These are phyloP conservation scores for Xerocomus brunneocitrinus DNA, from an alignment of 768 basidiomycete genomes.

Conservation along the genomic window DNA sequence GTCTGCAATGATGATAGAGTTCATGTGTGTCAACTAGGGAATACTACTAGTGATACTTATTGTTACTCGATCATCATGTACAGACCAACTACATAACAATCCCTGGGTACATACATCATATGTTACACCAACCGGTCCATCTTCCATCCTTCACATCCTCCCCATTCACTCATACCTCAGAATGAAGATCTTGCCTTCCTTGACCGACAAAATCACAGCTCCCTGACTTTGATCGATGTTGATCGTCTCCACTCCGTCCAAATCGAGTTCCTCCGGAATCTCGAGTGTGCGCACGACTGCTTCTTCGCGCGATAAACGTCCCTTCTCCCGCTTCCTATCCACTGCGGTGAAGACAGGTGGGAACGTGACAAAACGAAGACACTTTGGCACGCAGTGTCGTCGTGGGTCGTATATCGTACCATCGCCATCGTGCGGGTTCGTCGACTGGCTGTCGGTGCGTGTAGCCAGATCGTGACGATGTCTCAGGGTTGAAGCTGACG, in stretches of 20 bases:
- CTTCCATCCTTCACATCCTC: background rate
- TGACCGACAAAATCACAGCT: slow-evolving; percentile 64
- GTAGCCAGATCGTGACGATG: background rate
- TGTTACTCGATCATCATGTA: background rate
- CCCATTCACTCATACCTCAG: slow-evolving; percentile 51
- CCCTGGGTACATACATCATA: background rate
- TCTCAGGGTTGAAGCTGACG: background rate
- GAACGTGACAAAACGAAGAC: slow-evolving; percentile 67
- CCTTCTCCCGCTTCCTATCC: slow-evolving; percentile 17
- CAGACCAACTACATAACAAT: too few species aligned
- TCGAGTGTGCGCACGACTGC: slow-evolving; percentile 55
- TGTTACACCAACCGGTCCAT: background rate
- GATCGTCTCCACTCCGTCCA: slow-evolving; percentile 66
- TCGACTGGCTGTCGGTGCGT: slow-evolving; percentile 4
- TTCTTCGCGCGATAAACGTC: slow-evolving; percentile 29
- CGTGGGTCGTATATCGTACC: slow-evolving; percentile 22
- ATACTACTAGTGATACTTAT: background rate
- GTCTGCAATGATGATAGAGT: too few species aligned
- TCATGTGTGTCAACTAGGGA: too few species aligned
- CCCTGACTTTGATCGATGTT: slow-evolving; percentile 77
- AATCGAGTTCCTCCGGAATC: slow-evolving; percentile 59
- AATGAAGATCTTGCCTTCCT: slow-evolving; percentile 67
- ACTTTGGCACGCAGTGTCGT: slow-evolving; percentile 37
- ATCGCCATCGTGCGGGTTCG: slow-evolving; percentile 15
- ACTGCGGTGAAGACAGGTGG: slow-evolving; percentile 41